Evolutionary conservation across 306 rosid genomes (phyloP), one percentile per base, ranked within the genome.

Genomic region (Prunus mume): DNA sequence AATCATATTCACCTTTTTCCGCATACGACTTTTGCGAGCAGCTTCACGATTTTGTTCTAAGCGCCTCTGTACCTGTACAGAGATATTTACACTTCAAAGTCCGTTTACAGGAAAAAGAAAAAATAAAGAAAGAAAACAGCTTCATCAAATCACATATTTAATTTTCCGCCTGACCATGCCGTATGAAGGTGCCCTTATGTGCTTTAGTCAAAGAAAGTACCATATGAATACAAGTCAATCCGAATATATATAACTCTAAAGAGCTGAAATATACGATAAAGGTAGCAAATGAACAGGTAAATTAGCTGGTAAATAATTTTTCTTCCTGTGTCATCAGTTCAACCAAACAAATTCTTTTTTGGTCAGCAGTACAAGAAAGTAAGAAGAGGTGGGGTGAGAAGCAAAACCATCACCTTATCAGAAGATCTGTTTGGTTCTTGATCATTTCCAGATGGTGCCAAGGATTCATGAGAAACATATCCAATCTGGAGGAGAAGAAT

Each of bases 11-110:
- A 93, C 98, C 96, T 93, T 93, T 77, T 91, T 93, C 52, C 95
- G 79, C 78, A 84, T 63, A 30, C 97, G 86, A 57, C 98, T 89
- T 83, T 90, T 93, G 41, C 90, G 68, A 75, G 98, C 98, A 72
- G 98, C 98, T 81, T 93, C 96, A 20, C 99, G 91, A 80, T 95
- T 95, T 83, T 95, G 98, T 32, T 91, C 97, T 41, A 93, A 82
- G 43, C 98, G 88, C 81, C 92, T 83, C 72, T 79, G 83, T 63
- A 73, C 86, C 96, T 93, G 76, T 52, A 63, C 46, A 51, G 43
- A 68, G 24, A 87, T 12, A 77, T 38, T 30, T 47, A 55, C 73
- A 52, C 47, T 57, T 76, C 58, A 73, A 52, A 55, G 70, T 52
- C 75, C 61, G 32, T 19, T 54, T 25, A 11, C 22, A 19, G 25